A percentile compares a stretch with the other conserved stretches of the same genome.
Evolutionary conservation across 192 early-diverging fungal species (phyloP).

Genomic region (Entomortierella beljakovae): DNA sequence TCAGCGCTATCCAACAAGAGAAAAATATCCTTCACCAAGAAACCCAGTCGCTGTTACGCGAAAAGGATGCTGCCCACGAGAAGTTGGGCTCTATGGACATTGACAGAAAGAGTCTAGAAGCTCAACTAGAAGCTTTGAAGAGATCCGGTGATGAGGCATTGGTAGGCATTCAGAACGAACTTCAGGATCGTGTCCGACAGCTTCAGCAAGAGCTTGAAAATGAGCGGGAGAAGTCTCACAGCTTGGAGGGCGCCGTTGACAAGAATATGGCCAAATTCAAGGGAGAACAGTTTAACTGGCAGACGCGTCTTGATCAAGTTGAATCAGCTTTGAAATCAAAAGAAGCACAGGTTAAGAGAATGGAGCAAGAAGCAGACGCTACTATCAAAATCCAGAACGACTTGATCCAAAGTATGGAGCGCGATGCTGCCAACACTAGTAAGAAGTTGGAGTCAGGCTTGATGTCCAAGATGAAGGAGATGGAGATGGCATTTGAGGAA

Average conservation of each 20-base stretch:
- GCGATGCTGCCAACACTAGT: constrained; percentile 32
- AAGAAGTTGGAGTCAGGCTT: constrained; percentile 35
- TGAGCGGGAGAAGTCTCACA: constrained; percentile 13
- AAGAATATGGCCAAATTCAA: constrained; percentile 20
- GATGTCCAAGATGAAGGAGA: constrained; percentile 34
- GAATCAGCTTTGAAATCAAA: constrained; percentile 44
- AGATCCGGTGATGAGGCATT: constrained; percentile 22
- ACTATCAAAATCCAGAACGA: constrained; percentile 54
- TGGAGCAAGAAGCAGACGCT: constrained; percentile 49
- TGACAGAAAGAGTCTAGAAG: constrained; percentile 11
- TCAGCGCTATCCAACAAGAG: constrained; percentile 14
- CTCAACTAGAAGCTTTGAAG: constrained; percentile 15
- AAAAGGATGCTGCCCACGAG: constrained; percentile 4
- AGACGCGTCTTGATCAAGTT: constrained; percentile 35
- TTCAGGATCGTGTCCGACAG: constrained; percentile 11
- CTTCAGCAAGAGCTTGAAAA: constrained; percentile 12
- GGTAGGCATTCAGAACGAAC: constrained; percentile 14
- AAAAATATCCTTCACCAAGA: constrained; percentile 12
- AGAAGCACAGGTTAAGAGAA: constrained; percentile 39
- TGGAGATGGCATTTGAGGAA: constrained; percentile 39
- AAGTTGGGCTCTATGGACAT: constrained; percentile 4
- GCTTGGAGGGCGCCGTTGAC: constrained; percentile 19
- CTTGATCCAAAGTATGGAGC: constrained; percentile 51
- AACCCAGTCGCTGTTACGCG: neutral
- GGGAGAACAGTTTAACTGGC: constrained; percentile 33